phyloP scores from a whole-genome alignment of 192 early-diverging fungal genomes.

The Coemansia sp. region DNA sequence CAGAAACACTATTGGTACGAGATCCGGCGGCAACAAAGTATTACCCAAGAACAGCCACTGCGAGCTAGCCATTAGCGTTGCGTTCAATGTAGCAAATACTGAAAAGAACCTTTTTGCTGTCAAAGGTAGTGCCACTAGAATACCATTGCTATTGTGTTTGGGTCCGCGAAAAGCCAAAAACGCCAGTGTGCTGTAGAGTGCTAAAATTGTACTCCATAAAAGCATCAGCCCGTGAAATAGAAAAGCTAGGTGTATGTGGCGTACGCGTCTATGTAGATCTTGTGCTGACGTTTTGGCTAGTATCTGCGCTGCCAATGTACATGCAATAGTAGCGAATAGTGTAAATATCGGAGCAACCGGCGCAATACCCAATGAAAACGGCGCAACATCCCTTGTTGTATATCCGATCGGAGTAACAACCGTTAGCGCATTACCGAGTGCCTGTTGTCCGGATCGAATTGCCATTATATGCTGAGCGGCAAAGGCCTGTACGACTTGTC shows the following conservation, averaged over 20 bases:
- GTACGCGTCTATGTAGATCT: conserved; percentile 6
- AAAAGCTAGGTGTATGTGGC: background rate
- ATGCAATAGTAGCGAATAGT: conserved; percentile 10
- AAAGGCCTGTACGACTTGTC: background rate
- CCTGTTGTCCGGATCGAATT: background rate
- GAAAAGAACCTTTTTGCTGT: conserved; percentile 19
- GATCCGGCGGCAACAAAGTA: conserved; percentile 21
- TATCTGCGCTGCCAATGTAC: conserved; percentile 10
- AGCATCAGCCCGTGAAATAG: conserved; percentile 4
- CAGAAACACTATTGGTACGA: conserved; percentile 7
- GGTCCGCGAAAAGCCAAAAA: conserved; percentile 16
- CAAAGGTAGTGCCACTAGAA: background rate
- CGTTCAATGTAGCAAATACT: background rate
- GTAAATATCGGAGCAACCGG: conserved; percentile 15
- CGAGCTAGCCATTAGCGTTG: conserved; percentile 12
- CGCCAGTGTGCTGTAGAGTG: conserved; percentile 14
- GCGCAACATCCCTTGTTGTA: conserved; percentile 13
- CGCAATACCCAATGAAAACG: conserved; percentile 16
- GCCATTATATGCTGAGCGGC: background rate
- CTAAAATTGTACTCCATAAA: conserved; percentile 9
- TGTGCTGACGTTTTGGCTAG: conserved; percentile 8
- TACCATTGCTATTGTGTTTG: background rate
- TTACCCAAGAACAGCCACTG: conserved; percentile 26
- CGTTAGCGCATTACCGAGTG: background rate
- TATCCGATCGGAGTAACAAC: conserved; percentile 8